Conservation (phyloP, 1,284 basidiomycete genomes). For the Moesziomyces globuligerus region DNA sequence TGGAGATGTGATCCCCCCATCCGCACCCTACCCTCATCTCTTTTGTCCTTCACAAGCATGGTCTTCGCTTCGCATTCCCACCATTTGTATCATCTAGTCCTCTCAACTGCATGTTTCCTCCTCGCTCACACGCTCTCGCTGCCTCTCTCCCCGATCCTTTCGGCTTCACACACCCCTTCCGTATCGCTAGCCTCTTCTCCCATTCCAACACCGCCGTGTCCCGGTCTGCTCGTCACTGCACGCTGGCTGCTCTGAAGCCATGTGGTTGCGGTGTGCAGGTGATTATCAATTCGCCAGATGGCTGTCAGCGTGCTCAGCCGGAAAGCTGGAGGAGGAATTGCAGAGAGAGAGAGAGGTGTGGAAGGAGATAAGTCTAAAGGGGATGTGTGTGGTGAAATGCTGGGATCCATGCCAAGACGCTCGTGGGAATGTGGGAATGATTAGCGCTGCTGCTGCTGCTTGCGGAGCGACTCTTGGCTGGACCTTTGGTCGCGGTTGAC, state of each 20-base stretch:
- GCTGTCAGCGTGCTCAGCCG: too few relatives aligned
- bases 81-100: slow-evolving; percentile 26
- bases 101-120: slow-evolving; percentile 11
- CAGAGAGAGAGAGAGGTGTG: too few relatives aligned
- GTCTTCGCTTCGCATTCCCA: not conserved
- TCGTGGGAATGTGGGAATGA: too few relatives aligned
- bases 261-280: too few relatives aligned
- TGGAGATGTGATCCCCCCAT: slow-evolving; percentile 43
- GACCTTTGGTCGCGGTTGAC: slow-evolving; percentile 15
- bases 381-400: not conserved
- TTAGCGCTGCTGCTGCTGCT: slow-evolving; percentile 23
- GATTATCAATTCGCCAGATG: too few relatives aligned
- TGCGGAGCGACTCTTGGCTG: slow-evolving; percentile 14
- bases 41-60: not conserved
- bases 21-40: not conserved
- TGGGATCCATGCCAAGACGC: too few relatives aligned
- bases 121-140: not conserved
- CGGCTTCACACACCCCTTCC: not conserved
- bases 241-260: too few relatives aligned
- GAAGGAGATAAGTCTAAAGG: too few relatives aligned
- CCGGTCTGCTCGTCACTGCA: too few relatives aligned
- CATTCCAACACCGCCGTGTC: too few relatives aligned
- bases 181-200: too few relatives aligned
- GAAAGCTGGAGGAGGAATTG: too few relatives aligned
- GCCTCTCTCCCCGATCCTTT: not conserved